Evolutionary conservation across 371 early-diverging fungal genomes (phyloP).

Genomic region (Rhizopus stolonifer): DNA sequence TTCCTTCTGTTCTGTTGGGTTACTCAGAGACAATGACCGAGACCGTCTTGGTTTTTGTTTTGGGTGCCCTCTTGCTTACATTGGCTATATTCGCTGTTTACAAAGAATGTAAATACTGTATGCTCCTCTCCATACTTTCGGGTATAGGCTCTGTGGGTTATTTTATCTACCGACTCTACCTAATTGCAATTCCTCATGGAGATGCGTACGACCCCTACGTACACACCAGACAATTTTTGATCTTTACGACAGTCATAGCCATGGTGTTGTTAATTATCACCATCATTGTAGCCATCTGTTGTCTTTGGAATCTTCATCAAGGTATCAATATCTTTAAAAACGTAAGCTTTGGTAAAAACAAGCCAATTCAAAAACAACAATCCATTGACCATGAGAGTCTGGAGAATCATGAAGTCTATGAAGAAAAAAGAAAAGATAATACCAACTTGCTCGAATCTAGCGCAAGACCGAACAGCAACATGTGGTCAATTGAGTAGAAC

Average conservation of each 20-base stretch:
- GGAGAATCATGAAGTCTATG: slow-evolving; percentile 15
- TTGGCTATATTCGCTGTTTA: slow-evolving; percentile 38
- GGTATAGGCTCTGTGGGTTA: slow-evolving; percentile 29
- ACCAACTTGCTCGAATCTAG: background rate
- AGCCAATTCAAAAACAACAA: slow-evolving; percentile 7
- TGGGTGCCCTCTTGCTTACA: slow-evolving; percentile 32
- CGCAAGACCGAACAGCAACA: slow-evolving; percentile 1
- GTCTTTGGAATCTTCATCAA: slow-evolving; percentile 27
- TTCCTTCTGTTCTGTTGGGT: slow-evolving; percentile 42
- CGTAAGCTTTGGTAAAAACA: slow-evolving; percentile 14
- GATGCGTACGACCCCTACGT: slow-evolving; percentile 35
- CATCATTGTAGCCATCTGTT: slow-evolving; percentile 19
- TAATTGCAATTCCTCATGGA: slow-evolving; percentile 25
- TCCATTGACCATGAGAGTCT: slow-evolving; percentile 33
- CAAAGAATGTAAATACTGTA: slow-evolving; percentile 36
- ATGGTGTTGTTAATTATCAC: slow-evolving; percentile 28
- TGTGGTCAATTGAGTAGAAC: slow-evolving; percentile 33
- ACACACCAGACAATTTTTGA: slow-evolving; percentile 46
- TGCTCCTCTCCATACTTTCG: slow-evolving; percentile 24
- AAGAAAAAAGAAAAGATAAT: background rate
- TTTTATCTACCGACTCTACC: slow-evolving; percentile 35
- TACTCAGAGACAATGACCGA: slow-evolving; percentile 41
- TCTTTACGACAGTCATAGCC: slow-evolving; percentile 45
- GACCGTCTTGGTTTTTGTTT: slow-evolving; percentile 41
- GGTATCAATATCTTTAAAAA: slow-evolving; percentile 30